Percentiles rank a stretch among this genome's conserved stretches.
Evolutionary conservation across 768 basidiomycete species (phyloP).

Genomic region (Boletellus sp.): DNA sequence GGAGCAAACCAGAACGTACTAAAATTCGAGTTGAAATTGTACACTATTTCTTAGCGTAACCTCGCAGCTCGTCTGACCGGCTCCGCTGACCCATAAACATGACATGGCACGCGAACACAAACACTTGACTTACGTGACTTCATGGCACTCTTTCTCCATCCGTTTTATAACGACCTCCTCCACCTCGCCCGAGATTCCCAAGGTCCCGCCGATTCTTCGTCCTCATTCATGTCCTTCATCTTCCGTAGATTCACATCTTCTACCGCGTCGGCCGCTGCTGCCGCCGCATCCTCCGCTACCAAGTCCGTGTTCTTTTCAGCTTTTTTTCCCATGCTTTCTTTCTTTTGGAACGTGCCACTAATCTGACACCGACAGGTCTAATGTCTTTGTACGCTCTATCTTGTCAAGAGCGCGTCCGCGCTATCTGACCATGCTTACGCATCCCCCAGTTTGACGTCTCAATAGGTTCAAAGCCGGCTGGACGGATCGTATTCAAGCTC

Average conservation of each 20-base stretch:
- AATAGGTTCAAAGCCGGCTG: slow-evolving; percentile 56
- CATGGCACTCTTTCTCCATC: slow-evolving; percentile 24
- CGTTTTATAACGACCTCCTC: slow-evolving; percentile 21
- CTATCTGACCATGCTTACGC: not conserved
- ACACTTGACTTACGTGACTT: not conserved
- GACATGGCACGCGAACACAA: too few relatives aligned
- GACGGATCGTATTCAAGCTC: slow-evolving; percentile 79
- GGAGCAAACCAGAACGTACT: too few relatives aligned
- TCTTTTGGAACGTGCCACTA: not conserved
- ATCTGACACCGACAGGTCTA: slow-evolving; percentile 9
- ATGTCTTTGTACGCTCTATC: slow-evolving; percentile 33
- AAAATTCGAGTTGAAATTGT: too few relatives aligned
- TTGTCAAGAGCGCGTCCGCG: not conserved
- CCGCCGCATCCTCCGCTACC: slow-evolving; percentile 11
- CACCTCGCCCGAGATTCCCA: slow-evolving; percentile 12
- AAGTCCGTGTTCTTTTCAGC: slow-evolving; percentile 11
- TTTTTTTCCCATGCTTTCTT: not conserved
- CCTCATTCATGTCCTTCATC: slow-evolving; percentile 43
- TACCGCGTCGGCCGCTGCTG: slow-evolving; percentile 35
- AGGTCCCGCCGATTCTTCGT: slow-evolving; percentile 12
- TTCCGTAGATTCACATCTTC: slow-evolving; percentile 50
- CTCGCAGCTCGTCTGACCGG: too few relatives aligned
- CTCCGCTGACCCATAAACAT: too few relatives aligned
- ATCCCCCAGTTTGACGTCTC: slow-evolving; percentile 55
- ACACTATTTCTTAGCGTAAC: too few relatives aligned